A percentile compares a stretch with the other conserved stretches of the same genome.
These are phyloP conservation scores for Pneumocystis jirovecii DNA, from an alignment of 1,139 yeast genomes.

Conservation along the genomic window DNA sequence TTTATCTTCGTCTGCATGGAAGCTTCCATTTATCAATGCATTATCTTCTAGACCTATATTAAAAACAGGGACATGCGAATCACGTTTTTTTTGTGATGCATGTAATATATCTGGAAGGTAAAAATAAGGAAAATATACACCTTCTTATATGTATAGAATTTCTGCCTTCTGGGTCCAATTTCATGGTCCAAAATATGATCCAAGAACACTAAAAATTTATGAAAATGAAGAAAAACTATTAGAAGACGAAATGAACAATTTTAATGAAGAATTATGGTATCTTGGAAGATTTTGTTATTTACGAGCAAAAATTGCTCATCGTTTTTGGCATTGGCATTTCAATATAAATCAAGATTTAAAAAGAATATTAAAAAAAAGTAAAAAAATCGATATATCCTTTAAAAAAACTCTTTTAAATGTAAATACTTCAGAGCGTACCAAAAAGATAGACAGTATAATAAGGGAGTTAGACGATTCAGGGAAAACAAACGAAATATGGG, in stretches of 20 bases:
- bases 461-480: background rate
- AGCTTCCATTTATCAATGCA: background rate
- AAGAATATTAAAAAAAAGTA: background rate
- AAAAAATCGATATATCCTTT: background rate
- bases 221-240: background rate
- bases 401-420: background rate
- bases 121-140: background rate
- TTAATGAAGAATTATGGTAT: background rate
- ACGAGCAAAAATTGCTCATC: background rate
- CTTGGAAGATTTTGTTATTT: background rate
- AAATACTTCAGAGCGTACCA: background rate
- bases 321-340: background rate
- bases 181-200: background rate
- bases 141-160: background rate
- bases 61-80: background rate
- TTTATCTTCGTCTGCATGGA: constrained; percentile 1
- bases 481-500: background rate
- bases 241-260: background rate
- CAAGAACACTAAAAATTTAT: background rate
- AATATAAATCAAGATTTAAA: background rate
- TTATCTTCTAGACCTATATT: background rate
- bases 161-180: background rate
- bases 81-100: background rate
- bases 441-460: background rate
- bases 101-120: constrained; percentile 1